phyloP scores from a whole-genome alignment of 2,329 filamentous ascomycete species.

The Talaromyces verruculosus region DNA sequence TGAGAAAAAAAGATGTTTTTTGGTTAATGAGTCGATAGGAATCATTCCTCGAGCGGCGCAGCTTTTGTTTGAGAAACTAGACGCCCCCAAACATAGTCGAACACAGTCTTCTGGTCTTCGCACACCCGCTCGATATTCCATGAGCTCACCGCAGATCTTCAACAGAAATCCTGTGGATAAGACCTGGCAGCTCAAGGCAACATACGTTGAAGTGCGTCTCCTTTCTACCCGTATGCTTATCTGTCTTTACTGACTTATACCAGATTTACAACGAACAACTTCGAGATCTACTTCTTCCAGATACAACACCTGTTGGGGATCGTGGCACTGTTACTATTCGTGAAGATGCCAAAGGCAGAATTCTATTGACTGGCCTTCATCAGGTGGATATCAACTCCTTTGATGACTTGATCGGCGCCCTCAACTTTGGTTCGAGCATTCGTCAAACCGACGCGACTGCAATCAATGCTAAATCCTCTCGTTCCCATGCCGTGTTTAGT shows the following conservation, averaged over 20 bases:
- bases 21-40: slow-evolving; percentile 53
- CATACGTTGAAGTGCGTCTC: slow-evolving; percentile 71
- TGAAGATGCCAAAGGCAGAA: slow-evolving; percentile 91
- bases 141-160: slow-evolving; percentile 52
- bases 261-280: slow-evolving; percentile 97
- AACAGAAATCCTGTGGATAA: slow-evolving; percentile 59
- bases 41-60: slow-evolving; percentile 91
- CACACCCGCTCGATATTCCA: slow-evolving; percentile 75
- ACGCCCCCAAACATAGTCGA: slow-evolving; percentile 59
- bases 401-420: slow-evolving; percentile 82
- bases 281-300: slow-evolving; percentile 81
- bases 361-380: slow-evolving; percentile 84
- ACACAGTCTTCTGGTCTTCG: slow-evolving; percentile 74
- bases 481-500: slow-evolving; percentile 96
- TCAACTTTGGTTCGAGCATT: slow-evolving; percentile 91
- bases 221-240: not conserved
- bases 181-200: slow-evolving; percentile 88
- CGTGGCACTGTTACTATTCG: slow-evolving; percentile 82
- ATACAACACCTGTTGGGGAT: slow-evolving; percentile 67
- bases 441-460: slow-evolving; percentile 96
- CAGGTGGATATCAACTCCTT: slow-evolving; percentile 87
- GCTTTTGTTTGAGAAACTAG: slow-evolving; percentile 83
- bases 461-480: slow-evolving; percentile 95
- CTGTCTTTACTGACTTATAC: slow-evolving; percentile 25
- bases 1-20: not conserved